Conservation (phyloP, 2,329 filamentous ascomycete species). For the Arthrobotrys pseudoclavata region DNA sequence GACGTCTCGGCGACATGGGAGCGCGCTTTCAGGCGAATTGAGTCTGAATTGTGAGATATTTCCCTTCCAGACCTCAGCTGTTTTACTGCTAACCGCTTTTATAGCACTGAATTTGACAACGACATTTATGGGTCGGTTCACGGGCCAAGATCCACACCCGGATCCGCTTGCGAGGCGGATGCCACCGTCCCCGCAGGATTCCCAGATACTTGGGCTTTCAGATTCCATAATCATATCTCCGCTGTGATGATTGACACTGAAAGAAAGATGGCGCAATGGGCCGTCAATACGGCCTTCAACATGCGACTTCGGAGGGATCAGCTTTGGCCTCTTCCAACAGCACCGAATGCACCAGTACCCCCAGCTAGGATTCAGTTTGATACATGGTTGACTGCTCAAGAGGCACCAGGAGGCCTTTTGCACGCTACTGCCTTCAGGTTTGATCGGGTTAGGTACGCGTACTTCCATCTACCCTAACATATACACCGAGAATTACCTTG, state of each 20-base stretch:
- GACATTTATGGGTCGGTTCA: conserved; percentile 7
- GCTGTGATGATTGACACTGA: conserved; percentile 8
- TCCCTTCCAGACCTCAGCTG: neutral
- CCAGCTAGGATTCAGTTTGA: neutral
- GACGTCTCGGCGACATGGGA: neutral
- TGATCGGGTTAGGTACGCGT: neutral
- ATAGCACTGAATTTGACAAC: conserved; percentile 6
- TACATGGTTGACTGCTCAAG: conserved; percentile 13
- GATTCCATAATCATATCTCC: conserved; percentile 24
- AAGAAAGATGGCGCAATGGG: conserved; percentile 25
- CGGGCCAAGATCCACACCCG: neutral
- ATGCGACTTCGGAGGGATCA: neutral
- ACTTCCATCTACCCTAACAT: neutral
- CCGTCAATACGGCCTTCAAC: conserved; percentile 1
- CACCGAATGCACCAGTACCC: neutral
- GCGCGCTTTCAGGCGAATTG: neutral
- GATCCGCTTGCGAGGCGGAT: neutral
- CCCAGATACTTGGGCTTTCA: conserved; percentile 11
- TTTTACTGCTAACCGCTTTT: neutral
- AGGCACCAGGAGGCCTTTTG: neutral
- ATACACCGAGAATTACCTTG: too few relatives aligned
- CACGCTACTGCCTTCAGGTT: conserved; percentile 16
- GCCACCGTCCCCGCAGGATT: neutral
- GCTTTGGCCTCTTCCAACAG: conserved; percentile 12
- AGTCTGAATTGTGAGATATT: conserved; percentile 16